phyloP scores from a whole-genome alignment of 257 asterid genomes.

The Salvia hispanica region DNA sequence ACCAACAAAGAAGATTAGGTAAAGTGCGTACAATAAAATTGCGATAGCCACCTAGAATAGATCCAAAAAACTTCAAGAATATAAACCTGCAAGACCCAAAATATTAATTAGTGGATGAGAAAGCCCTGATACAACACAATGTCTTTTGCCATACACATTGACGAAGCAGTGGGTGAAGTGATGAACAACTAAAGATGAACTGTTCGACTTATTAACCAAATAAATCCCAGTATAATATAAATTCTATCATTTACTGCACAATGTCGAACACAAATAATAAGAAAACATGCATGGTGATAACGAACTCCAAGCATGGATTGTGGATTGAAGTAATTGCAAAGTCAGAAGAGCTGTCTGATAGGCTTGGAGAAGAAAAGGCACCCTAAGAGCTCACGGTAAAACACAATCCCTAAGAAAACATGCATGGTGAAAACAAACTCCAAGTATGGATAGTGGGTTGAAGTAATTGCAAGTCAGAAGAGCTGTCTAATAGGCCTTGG shows the following conservation, averaged over 20 bases:
- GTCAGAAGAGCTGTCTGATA: background rate
- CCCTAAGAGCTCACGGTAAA: slow-evolving; percentile 5
- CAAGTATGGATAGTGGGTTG: background rate
- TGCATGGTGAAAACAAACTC: background rate
- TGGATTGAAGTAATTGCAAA: background rate
- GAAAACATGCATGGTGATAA: background rate
- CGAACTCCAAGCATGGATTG: background rate
- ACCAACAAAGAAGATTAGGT: slow-evolving; percentile 34
- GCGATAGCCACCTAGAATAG: slow-evolving; percentile 97
- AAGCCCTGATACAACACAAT: slow-evolving; percentile 14
- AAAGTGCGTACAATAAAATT: slow-evolving; percentile 78
- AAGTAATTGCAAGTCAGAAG: background rate
- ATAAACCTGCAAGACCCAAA: slow-evolving; percentile 67
- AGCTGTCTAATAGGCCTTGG: too few relatives aligned
- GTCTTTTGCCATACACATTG: slow-evolving; percentile 10
- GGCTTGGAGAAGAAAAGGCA: background rate
- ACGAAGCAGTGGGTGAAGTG: slow-evolving; percentile 2
- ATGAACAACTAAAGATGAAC: background rate
- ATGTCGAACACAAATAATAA: background rate
- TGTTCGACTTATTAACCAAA: background rate
- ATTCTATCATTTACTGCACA: slow-evolving; percentile 8
- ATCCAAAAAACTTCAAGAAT: slow-evolving; percentile 83
- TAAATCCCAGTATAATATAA: background rate
- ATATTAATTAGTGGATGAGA: slow-evolving; percentile 28
- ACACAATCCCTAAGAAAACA: background rate